phyloP scores from a whole-genome alignment of 441 rosid species.

The Adansonia gregorii region DNA sequence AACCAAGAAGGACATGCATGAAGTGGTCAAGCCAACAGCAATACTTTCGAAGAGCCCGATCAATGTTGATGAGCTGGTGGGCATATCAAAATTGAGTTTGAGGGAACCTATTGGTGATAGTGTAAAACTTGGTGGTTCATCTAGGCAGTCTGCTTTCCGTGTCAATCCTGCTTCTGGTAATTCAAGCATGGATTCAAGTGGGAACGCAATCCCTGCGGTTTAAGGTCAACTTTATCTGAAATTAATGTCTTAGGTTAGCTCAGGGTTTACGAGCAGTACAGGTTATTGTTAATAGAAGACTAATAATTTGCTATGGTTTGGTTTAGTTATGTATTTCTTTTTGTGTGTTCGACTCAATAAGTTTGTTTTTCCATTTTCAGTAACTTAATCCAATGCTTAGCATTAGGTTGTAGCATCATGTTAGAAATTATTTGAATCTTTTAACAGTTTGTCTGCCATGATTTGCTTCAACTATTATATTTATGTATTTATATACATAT shows the following conservation, averaged over 20 bases:
- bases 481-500: too few species aligned
- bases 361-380: constrained; percentile 16
- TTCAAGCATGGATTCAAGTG: constrained; percentile 48
- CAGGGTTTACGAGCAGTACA: constrained; percentile 34
- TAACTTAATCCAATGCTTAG: constrained; percentile 33
- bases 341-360: constrained; percentile 38
- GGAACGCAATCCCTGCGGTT: constrained; percentile 58
- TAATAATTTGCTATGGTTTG: constrained; percentile 44
- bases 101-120: constrained; percentile 53
- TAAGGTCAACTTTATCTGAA: constrained; percentile 28
- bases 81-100: constrained; percentile 72
- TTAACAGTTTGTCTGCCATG: constrained; percentile 21
- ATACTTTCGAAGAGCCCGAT: constrained; percentile 72
- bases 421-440: constrained; percentile 47
- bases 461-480: background rate
- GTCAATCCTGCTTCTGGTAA: constrained; percentile 55
- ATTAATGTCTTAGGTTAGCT: constrained; percentile 30
- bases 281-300: constrained; percentile 43
- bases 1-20: constrained; percentile 61
- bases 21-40: constrained; percentile 73
- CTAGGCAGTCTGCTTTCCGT: constrained; percentile 77
- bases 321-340: constrained; percentile 35
- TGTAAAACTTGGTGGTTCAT: constrained; percentile 58
- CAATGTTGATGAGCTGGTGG: constrained; percentile 67
- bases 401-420: constrained; percentile 39